phyloP scores from a whole-genome alignment of 2,329 filamentous ascomycete species.

The Hymenoscyphus fructigenus region DNA sequence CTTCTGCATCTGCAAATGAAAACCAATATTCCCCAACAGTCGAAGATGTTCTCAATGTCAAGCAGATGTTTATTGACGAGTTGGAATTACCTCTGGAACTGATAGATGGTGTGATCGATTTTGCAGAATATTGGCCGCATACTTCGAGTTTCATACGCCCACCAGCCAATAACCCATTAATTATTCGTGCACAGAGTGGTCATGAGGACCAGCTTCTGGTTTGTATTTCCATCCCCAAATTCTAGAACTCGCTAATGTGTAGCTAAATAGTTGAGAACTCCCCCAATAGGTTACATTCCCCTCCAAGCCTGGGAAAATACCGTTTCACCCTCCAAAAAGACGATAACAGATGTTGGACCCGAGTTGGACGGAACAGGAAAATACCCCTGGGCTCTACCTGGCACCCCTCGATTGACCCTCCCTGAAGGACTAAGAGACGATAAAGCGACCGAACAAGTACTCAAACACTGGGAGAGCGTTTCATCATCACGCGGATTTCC shows the following conservation, averaged over 20 bases:
- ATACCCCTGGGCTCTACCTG: conserved; percentile 8
- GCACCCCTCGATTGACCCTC: conserved; percentile 6
- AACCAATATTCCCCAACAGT: conserved; percentile 39
- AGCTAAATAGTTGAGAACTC: conserved; percentile 30
- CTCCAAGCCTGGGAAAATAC: conserved; percentile 3
- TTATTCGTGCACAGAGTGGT: conserved; percentile 14
- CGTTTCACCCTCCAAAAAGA: neutral
- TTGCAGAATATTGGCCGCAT: conserved; percentile 63
- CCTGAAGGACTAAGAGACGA: neutral
- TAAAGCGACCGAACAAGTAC: conserved; percentile 22
- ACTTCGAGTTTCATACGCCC: conserved; percentile 35
- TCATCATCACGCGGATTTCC: conserved; percentile 39
- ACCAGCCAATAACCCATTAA: conserved; percentile 7
- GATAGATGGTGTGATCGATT: conserved; percentile 55
- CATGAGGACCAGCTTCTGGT: conserved; percentile 45
- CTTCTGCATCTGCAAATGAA: neutral
- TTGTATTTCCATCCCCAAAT: conserved; percentile 18
- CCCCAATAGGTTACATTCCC: conserved; percentile 28
- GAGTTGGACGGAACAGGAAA: conserved; percentile 12
- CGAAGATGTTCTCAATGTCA: conserved; percentile 51
- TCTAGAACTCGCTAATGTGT: conserved; percentile 8
- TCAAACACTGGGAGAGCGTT: conserved; percentile 22
- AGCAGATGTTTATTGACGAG: conserved; percentile 46
- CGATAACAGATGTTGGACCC: conserved; percentile 12
- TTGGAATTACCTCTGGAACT: conserved; percentile 53